phyloP scores from a whole-genome alignment of 2,329 filamentous ascomycete genomes.

The Aspergillus oerlinghausenensis region DNA sequence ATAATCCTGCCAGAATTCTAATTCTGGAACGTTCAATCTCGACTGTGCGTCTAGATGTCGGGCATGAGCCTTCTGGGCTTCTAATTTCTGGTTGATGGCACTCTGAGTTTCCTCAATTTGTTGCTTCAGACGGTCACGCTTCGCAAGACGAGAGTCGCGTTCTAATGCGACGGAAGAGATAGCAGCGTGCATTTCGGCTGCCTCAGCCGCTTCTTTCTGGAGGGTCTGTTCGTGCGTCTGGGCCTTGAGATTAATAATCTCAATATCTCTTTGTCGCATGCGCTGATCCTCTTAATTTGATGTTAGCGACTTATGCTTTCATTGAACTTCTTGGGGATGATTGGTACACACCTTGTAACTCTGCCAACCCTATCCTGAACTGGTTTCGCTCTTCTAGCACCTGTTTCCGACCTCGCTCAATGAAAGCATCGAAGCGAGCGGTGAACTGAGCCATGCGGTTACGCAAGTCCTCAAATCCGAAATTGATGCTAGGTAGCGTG shows the following conservation, averaged over 20 bases:
- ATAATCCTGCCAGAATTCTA: slow-evolving; percentile 94
- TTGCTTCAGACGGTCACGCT: slow-evolving; percentile 52
- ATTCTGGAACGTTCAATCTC: slow-evolving; percentile 83
- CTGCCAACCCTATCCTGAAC: slow-evolving; percentile 83
- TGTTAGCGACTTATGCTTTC: slow-evolving; percentile 1
- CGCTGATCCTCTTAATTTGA: slow-evolving; percentile 71
- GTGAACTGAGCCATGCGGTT: slow-evolving; percentile 94
- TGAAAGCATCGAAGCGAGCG: slow-evolving; percentile 84
- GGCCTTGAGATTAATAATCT: slow-evolving; percentile 61
- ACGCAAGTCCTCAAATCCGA: slow-evolving; percentile 92
- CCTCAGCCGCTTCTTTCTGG: slow-evolving; percentile 58
- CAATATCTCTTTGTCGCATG: slow-evolving; percentile 81
- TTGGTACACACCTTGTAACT: slow-evolving; percentile 68
- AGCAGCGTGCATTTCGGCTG: slow-evolving; percentile 57
- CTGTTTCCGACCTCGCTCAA: slow-evolving; percentile 82
- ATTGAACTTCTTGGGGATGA: slow-evolving; percentile 4
- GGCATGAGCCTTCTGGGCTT: slow-evolving; percentile 49
- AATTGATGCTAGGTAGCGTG: slow-evolving; percentile 80
- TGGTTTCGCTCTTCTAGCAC: slow-evolving; percentile 91
- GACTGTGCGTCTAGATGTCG: slow-evolving; percentile 76
- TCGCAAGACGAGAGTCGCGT: slow-evolving; percentile 51
- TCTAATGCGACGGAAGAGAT: slow-evolving; percentile 54
- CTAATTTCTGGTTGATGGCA: slow-evolving; percentile 41
- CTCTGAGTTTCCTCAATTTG: slow-evolving; percentile 51
- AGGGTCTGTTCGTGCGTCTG: slow-evolving; percentile 53